Evolutionary conservation across 345 rosid genomes (phyloP).

Genomic region (Populus alba): DNA sequence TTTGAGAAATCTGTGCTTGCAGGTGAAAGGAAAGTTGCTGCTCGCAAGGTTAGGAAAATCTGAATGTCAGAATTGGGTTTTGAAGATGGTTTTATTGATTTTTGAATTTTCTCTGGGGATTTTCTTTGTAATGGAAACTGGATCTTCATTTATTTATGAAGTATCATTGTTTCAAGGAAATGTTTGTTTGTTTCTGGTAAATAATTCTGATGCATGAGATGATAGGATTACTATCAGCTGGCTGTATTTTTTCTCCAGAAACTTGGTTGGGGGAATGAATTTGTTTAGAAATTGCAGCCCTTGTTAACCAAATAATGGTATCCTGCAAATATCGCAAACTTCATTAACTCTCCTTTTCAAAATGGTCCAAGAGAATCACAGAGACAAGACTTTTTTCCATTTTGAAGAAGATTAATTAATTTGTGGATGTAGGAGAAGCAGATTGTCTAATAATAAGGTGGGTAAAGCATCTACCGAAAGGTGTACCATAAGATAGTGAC

Average conservation of each 20-base stretch:
- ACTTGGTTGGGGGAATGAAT: background rate
- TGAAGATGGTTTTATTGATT: background rate
- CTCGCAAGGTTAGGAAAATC: slow-evolving; percentile 29
- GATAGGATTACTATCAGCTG: background rate
- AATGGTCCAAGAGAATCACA: background rate
- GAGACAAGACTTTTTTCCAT: background rate
- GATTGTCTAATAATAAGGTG: no score
- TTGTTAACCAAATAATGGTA: background rate
- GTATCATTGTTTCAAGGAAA: background rate
- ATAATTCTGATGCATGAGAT: background rate
- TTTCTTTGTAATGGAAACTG: background rate
- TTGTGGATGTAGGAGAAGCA: no score
- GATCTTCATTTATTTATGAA: background rate
- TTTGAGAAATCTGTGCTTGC: slow-evolving; percentile 25
- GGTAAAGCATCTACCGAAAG: no score
- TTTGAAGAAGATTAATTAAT: background rate
- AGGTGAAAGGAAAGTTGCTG: slow-evolving; percentile 23
- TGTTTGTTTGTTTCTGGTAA: background rate
- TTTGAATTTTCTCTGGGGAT: background rate
- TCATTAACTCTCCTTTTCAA: background rate
- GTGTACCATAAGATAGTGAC: no score
- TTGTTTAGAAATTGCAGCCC: background rate
- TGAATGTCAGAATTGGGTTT: slow-evolving; percentile 14
- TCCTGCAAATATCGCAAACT: background rate
- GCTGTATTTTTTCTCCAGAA: background rate